Conservation (phyloP, 345 rosid species). For the Salix arbutifolia region DNA sequence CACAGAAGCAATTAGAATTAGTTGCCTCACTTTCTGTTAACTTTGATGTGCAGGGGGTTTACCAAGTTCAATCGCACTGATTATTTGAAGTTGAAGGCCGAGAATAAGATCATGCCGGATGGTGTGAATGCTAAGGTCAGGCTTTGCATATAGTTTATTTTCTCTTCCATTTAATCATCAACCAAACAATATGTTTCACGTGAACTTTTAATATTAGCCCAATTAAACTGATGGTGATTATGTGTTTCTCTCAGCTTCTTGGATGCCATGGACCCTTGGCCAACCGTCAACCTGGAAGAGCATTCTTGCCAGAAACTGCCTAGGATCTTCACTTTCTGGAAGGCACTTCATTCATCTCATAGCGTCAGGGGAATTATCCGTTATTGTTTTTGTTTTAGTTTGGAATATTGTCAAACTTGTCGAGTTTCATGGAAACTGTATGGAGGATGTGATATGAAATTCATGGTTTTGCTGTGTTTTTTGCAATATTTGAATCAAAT, state of each 20-base stretch:
- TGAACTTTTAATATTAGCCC: no score
- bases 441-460: background rate
- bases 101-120: slow-evolving; percentile 54
- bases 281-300: slow-evolving; percentile 54
- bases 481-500: background rate
- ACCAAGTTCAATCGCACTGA: slow-evolving; percentile 62
- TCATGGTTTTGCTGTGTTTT: background rate
- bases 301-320: slow-evolving; percentile 40
- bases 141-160: background rate
- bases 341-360: background rate
- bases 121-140: slow-evolving; percentile 76
- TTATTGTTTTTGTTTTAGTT: background rate
- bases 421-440: background rate
- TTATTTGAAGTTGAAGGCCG: slow-evolving; percentile 51
- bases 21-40: background rate
- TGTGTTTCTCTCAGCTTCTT: slow-evolving; percentile 45
- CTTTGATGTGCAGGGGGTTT: slow-evolving; percentile 49
- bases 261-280: slow-evolving; percentile 73
- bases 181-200: no score
- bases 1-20: background rate
- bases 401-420: background rate
- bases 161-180: background rate
- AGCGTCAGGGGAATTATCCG: background rate
- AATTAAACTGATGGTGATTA: background rate
- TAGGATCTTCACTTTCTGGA: slow-evolving; percentile 14